Percentiles rank a stretch among this genome's conserved stretches.
Evolutionary conservation across 371 early-diverging fungal species (phyloP).

Genomic region (Nematocida displodere): DNA sequence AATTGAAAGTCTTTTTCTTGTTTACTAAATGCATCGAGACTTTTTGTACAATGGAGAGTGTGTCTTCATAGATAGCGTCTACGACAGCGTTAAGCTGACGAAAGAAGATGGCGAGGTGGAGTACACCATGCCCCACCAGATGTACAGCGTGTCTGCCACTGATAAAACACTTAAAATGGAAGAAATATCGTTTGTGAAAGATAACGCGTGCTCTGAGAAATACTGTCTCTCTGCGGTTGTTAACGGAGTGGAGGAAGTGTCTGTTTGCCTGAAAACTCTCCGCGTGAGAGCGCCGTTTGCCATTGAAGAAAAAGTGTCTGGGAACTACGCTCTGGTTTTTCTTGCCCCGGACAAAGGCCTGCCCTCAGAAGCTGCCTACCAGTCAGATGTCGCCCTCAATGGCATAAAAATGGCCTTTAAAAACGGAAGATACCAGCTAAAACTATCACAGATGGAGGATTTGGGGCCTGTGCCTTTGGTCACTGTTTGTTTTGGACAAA

Average conservation of each 20-base stretch:
- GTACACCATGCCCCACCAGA: slow-evolving; percentile 19
- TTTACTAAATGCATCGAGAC: background rate
- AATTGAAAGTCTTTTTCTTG: background rate
- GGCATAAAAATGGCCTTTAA: slow-evolving; percentile 16
- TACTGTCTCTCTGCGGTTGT: slow-evolving; percentile 37
- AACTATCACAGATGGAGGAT: slow-evolving; percentile 1
- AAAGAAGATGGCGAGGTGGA: background rate
- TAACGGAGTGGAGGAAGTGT: slow-evolving; percentile 4
- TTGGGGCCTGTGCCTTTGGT: background rate
- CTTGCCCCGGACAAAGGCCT: slow-evolving; percentile 22
- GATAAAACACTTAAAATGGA: background rate
- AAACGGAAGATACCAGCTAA: background rate
- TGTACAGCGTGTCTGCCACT: slow-evolving; percentile 2
- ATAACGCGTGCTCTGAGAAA: background rate
- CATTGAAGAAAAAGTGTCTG: slow-evolving; percentile 24
- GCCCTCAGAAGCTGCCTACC: background rate
- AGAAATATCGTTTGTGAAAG: slow-evolving; percentile 16
- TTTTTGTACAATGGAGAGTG: slow-evolving; percentile 47
- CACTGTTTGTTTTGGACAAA: slow-evolving; percentile 8
- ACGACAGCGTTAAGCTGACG: slow-evolving; percentile 15
- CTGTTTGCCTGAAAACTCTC: background rate
- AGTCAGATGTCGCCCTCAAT: slow-evolving; percentile 1
- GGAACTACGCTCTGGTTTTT: slow-evolving; percentile 19
- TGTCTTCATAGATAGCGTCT: slow-evolving; percentile 1
- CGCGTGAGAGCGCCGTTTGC: slow-evolving; percentile 10